phyloP scores from a whole-genome alignment of 495 filamentous ascomycete species.

The Aspergillus affinis region DNA sequence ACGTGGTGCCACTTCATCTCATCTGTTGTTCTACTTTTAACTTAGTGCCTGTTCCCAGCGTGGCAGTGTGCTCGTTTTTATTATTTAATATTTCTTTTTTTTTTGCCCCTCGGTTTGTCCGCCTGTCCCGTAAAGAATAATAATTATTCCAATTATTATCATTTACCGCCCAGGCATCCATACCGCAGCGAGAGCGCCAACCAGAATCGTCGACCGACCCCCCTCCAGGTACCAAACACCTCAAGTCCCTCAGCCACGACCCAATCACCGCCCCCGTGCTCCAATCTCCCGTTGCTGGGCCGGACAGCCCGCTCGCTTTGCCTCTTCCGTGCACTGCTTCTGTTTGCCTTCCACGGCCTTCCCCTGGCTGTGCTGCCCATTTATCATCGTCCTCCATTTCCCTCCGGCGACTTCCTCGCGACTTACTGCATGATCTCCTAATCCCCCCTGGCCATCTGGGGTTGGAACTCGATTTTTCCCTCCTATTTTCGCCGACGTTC shows the following conservation, averaged over 20 bases:
- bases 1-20: constrained; percentile 21
- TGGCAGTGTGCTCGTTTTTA: constrained; percentile 11
- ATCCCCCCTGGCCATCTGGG: neutral
- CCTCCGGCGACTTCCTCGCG: neutral
- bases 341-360: neutral
- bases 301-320: neutral
- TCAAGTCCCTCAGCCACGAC: too few relatives aligned
- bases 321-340: neutral
- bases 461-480: neutral
- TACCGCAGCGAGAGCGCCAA: constrained; percentile 2
- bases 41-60: constrained; percentile 4
- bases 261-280: too few relatives aligned
- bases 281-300: neutral
- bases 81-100: neutral
- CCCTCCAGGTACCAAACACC: too few relatives aligned
- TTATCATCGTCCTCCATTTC: neutral
- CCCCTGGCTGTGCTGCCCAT: neutral
- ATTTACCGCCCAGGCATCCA: constrained; percentile 1
- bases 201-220: neutral
- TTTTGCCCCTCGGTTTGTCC: constrained; percentile 1
- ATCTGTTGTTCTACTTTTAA: constrained; percentile 18
- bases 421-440: neutral
- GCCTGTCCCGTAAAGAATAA: neutral
- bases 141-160: neutral
- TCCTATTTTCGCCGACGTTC: neutral